Percentiles rank a stretch among this genome's conserved stretches.
phyloP scores from a whole-genome alignment of 352 stramenopile species.

The Phytophthora pini region DNA sequence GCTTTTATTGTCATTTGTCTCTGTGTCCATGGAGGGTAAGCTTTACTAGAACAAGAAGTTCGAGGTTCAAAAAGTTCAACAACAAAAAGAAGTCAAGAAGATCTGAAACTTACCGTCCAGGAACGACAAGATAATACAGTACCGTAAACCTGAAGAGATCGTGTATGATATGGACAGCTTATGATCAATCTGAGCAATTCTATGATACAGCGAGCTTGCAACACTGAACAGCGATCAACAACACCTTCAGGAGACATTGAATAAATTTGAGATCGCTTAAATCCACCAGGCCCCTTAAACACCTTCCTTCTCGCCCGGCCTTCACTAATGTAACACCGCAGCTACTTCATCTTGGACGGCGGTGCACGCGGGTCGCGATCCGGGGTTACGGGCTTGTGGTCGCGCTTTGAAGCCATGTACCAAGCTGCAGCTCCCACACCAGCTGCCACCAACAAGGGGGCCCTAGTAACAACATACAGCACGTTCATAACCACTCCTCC shows the following conservation, averaged over 20 bases:
- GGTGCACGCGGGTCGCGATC: conserved; percentile 31
- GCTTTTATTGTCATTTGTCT: too few relatives aligned
- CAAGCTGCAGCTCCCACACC: conserved; percentile 36
- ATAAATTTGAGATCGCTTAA: conserved; percentile 6
- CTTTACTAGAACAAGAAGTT: too few relatives aligned
- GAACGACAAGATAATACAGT: too few relatives aligned
- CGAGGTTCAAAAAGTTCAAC: too few relatives aligned
- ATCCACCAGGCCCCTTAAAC: background rate
- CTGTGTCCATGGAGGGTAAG: too few relatives aligned
- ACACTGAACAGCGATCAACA: too few relatives aligned
- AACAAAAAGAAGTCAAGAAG: too few relatives aligned
- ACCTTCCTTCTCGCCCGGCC: background rate
- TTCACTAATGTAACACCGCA: background rate
- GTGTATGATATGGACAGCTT: too few relatives aligned
- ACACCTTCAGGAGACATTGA: background rate
- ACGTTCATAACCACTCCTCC: background rate
- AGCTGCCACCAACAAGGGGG: conserved; percentile 31
- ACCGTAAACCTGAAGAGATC: too few relatives aligned
- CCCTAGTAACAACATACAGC: conserved; percentile 11
- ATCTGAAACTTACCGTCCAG: too few relatives aligned
- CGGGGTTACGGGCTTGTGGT: conserved; percentile 12
- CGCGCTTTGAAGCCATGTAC: conserved; percentile 39
- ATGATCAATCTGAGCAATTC: too few relatives aligned
- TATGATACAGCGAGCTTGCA: too few relatives aligned
- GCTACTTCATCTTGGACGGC: conserved; percentile 40